These are phyloP conservation scores for Colletotrichum tropicicola DNA, from an alignment of 2,329 filamentous ascomycete species.

Conservation along the genomic window DNA sequence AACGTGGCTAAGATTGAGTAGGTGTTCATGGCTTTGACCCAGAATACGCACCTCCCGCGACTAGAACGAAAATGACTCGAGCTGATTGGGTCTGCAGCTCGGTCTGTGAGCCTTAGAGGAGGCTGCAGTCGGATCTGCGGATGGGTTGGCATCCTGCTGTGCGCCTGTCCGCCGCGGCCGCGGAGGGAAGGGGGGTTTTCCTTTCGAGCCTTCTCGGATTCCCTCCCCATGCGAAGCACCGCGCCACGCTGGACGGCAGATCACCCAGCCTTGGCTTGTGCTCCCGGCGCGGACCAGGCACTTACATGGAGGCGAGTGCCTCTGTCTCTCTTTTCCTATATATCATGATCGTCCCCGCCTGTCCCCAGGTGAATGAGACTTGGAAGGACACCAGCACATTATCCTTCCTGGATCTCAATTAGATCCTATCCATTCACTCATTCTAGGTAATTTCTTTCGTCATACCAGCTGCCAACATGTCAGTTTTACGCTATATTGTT, in stretches of 20 bases:
- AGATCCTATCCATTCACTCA: slow-evolving; percentile 29
- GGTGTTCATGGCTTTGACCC: slow-evolving; percentile 26
- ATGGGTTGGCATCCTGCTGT: neutral
- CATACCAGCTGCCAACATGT: slow-evolving; percentile 18
- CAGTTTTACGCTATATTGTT: slow-evolving; percentile 29
- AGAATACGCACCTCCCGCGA: slow-evolving; percentile 17
- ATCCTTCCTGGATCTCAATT: slow-evolving; percentile 19
- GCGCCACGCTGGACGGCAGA: slow-evolving; percentile 25
- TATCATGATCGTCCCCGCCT: slow-evolving; percentile 28
- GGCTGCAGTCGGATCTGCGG: slow-evolving; percentile 20
- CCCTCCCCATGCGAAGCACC: slow-evolving; percentile 11
- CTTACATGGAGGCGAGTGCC: slow-evolving; percentile 2
- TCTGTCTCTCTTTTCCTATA: slow-evolving; percentile 25
- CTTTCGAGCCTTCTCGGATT: slow-evolving; percentile 14
- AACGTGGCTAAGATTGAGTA: slow-evolving; percentile 27
- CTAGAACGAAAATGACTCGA: slow-evolving; percentile 17
- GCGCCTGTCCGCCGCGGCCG: slow-evolving; percentile 8
- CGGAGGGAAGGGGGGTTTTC: neutral
- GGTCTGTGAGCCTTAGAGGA: slow-evolving; percentile 21
- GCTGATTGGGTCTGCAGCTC: slow-evolving; percentile 16
- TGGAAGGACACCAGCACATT: slow-evolving; percentile 20
- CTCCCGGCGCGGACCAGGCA: slow-evolving; percentile 1
- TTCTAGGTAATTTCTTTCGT: slow-evolving; percentile 24
- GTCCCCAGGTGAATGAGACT: neutral
- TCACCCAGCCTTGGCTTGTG: slow-evolving; percentile 19